phyloP scores from a whole-genome alignment of 2,329 filamentous ascomycete species.

The Akanthomyces lecanii region DNA sequence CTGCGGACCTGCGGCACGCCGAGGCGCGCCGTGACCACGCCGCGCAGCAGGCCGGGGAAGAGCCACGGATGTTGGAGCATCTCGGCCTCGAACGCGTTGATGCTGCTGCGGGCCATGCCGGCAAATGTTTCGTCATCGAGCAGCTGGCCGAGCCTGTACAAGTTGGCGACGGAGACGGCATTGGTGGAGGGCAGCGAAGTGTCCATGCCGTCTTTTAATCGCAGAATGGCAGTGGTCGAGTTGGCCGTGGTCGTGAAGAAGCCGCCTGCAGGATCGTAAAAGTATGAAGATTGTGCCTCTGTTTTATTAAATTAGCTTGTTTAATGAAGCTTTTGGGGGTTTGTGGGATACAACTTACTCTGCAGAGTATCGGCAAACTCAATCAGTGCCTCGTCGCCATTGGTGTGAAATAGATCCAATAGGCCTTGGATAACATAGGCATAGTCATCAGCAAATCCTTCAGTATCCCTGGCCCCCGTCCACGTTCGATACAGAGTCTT shows the following conservation, averaged over 20 bases:
- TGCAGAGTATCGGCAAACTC: slow-evolving; percentile 80
- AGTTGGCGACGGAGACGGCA: slow-evolving; percentile 76
- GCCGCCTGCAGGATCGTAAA: slow-evolving; percentile 67
- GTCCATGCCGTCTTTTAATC: slow-evolving; percentile 94
- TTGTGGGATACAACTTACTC: slow-evolving; percentile 40
- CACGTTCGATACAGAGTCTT: slow-evolving; percentile 71
- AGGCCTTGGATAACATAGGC: slow-evolving; percentile 81
- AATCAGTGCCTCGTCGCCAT: slow-evolving; percentile 69
- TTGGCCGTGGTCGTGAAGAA: slow-evolving; percentile 68
- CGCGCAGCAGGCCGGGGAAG: slow-evolving; percentile 74
- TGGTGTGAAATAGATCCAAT: slow-evolving; percentile 78
- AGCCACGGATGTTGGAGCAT: slow-evolving; percentile 90
- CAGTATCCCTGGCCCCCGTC: slow-evolving; percentile 57
- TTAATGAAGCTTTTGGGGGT: neutral
- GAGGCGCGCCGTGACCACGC: slow-evolving; percentile 69
- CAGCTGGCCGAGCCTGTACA: slow-evolving; percentile 73
- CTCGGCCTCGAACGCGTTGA: slow-evolving; percentile 85
- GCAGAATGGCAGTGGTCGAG: slow-evolving; percentile 69
- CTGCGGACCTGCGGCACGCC: slow-evolving; percentile 49
- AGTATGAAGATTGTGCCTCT: slow-evolving; percentile 70
- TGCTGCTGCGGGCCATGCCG: slow-evolving; percentile 64
- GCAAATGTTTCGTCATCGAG: slow-evolving; percentile 63
- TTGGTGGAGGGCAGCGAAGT: slow-evolving; percentile 87
- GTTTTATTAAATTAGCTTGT: neutral
- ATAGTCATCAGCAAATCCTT: slow-evolving; percentile 90